These are phyloP conservation scores for Candida germanica DNA, from an alignment of 805 yeast genomes.

Conservation along the genomic window DNA sequence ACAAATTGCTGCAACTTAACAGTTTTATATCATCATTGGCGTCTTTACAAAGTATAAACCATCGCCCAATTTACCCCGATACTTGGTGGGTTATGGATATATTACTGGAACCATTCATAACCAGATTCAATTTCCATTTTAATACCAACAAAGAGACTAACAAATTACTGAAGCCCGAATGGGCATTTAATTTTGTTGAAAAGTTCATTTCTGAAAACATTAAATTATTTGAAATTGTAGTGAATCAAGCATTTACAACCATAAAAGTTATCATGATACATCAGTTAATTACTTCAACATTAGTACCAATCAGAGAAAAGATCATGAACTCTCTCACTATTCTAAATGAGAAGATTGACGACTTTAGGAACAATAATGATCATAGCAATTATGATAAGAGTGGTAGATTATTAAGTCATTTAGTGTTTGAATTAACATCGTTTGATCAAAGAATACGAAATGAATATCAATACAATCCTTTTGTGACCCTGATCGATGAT, in stretches of 20 bases:
- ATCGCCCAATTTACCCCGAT: constrained; percentile 28
- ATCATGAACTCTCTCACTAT: constrained; percentile 24
- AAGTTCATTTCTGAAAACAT: constrained; percentile 41
- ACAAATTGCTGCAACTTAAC: constrained; percentile 6
- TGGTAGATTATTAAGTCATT: constrained; percentile 54
- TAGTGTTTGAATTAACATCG: constrained; percentile 53
- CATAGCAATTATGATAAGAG: constrained; percentile 27
- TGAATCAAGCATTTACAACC: constrained; percentile 31
- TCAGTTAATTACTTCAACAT: constrained; percentile 44
- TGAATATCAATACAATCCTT: constrained; percentile 47
- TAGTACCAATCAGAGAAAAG: constrained; percentile 47
- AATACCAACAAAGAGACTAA: constrained; percentile 57
- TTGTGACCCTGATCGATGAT: constrained; percentile 15
- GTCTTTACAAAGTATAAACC: constrained; percentile 29
- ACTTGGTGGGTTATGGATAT: constrained; percentile 51
- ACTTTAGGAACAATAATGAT: constrained; percentile 10
- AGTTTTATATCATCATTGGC: constrained; percentile 17
- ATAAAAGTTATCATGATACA: constrained; percentile 26
- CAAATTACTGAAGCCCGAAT: constrained; percentile 66
- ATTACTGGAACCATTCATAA: constrained; percentile 43
- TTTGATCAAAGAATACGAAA: constrained; percentile 53
- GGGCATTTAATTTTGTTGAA: constrained; percentile 55
- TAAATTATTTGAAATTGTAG: constrained; percentile 35
- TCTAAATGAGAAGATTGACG: constrained; percentile 23
- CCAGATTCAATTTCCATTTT: constrained; percentile 61